Evolutionary conservation across 148 eudicot genomes (phyloP), one percentile per base, ranked within the genome.

Genomic region (Vaccinium myrtillus): DNA sequence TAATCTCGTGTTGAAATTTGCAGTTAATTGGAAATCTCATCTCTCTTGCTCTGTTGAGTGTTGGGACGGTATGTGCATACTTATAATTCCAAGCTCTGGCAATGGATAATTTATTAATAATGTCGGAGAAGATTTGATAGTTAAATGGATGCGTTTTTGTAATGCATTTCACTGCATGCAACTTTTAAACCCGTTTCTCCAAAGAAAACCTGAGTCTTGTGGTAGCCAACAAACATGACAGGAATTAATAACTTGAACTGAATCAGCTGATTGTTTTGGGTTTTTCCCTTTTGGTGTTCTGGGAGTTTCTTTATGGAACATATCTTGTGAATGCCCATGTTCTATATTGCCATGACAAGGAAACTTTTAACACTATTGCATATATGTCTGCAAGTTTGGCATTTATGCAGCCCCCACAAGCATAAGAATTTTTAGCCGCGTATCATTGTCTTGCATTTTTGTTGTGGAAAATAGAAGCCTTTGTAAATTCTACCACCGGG

Each of bases 11-110:
- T 87, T 63, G 75, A 63, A 32, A 75, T 80, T 80, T 89, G 85
- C 98, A 97, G 99, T 87, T 97, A 59, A 83, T 95, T 83, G 99
- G 99, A 48, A 97, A 97, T 82, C 93, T 97, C 79, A 49, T 97
- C 74, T 85, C 98, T 87, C 93, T 95, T 82, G 91, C 91, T 86
- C 82, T 97, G 80, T 84, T 97, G 89, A 90, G 87, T 77, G 94
- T 91, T 81, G 94, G 90, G 49, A 51, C 82, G 89, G 99, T 97
- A 93, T 77, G 96, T 80, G 78, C 61, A 23, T 27, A 46, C 78
- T 51, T 48, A n/a, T 58, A 69, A 53, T 85, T 78, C 75, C 76
- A 49, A 50, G 53, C 25, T 50, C 58, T n/a, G 71, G 71, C 14
- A 23, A 65, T 65, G 71, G 25, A 65, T 65, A 5, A 2, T 25